Percentiles rank a stretch among this genome's conserved stretches.
Evolutionary conservation across 768 basidiomycete genomes (phyloP).

Genomic region (Podaxis carcinomalis): DNA sequence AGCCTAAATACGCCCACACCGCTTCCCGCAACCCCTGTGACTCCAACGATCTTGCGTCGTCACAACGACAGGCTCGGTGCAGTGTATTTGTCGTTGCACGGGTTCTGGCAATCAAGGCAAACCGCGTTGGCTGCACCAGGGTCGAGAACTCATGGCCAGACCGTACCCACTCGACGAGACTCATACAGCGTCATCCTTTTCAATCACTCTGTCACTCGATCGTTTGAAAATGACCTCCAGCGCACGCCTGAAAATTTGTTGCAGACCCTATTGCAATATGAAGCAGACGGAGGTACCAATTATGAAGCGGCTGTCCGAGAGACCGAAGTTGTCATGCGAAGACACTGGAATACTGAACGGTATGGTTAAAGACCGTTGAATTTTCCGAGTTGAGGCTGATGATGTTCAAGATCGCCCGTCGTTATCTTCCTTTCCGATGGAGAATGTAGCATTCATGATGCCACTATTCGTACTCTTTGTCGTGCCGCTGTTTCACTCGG

Average conservation of each 20-base stretch:
- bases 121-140: conserved; percentile 25
- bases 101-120: conserved; percentile 53
- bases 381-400: not conserved
- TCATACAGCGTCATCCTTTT: conserved; percentile 56
- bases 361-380: conserved; percentile 11
- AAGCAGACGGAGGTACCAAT: conserved; percentile 35
- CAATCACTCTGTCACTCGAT: conserved; percentile 16
- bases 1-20: conserved; percentile 33
- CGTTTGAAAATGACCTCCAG: conserved; percentile 41
- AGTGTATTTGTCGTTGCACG: conserved; percentile 49
- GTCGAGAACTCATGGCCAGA: conserved; percentile 2
- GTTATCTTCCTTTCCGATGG: conserved; percentile 59
- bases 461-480: conserved; percentile 35
- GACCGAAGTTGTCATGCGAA: conserved; percentile 35
- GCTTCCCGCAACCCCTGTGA: conserved; percentile 33
- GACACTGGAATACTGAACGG: conserved; percentile 50
- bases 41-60: conserved; percentile 9
- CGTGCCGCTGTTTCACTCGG: conserved; percentile 38
- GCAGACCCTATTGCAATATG: conserved; percentile 26
- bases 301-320: conserved; percentile 34
- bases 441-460: conserved; percentile 38
- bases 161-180: conserved; percentile 33
- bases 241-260: conserved; percentile 43
- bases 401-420: conserved; percentile 37
- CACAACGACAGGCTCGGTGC: conserved; percentile 53